Evolutionary conservation across 257 asterid species (phyloP).

Genomic region (Ophiorrhiza pumila): DNA sequence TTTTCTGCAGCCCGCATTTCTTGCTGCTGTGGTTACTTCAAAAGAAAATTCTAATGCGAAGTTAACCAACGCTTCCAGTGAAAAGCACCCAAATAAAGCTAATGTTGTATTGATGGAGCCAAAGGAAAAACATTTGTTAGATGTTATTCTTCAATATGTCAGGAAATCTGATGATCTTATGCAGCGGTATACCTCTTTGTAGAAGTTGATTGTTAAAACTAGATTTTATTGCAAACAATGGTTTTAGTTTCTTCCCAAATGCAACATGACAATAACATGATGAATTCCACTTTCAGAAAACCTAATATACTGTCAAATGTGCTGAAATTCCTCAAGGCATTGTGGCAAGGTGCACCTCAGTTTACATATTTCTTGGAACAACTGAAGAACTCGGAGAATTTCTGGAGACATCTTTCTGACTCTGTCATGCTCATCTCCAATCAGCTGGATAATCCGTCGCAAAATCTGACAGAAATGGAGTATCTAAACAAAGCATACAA

Average conservation of each 20-base stretch:
- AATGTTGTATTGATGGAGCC: slow-evolving; percentile 34
- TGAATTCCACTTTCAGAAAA: slow-evolving; percentile 47
- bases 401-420: slow-evolving; percentile 68
- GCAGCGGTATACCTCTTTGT: slow-evolving; percentile 43
- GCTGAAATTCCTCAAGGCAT: slow-evolving; percentile 68
- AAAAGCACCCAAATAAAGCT: slow-evolving; percentile 33
- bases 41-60: slow-evolving; percentile 38
- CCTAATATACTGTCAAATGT: slow-evolving; percentile 48
- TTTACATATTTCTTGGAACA: slow-evolving; percentile 59
- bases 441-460: slow-evolving; percentile 29
- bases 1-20: slow-evolving; percentile 77
- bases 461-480: slow-evolving; percentile 38
- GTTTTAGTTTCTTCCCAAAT: not conserved
- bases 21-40: slow-evolving; percentile 46
- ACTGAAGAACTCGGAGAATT: slow-evolving; percentile 53
- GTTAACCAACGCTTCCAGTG: slow-evolving; percentile 26
- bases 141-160: slow-evolving; percentile 48
- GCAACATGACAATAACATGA: slow-evolving; percentile 2
- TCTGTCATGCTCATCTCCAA: slow-evolving; percentile 39
- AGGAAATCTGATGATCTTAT: slow-evolving; percentile 55
- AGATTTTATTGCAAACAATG: not conserved
- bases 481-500: slow-evolving; percentile 42
- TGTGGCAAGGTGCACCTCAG: slow-evolving; percentile 96
- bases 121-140: slow-evolving; percentile 41
- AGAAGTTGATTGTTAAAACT: not conserved